These are phyloP conservation scores for Populus tomentosa DNA, from an alignment of 441 rosid species.

Conservation along the genomic window DNA sequence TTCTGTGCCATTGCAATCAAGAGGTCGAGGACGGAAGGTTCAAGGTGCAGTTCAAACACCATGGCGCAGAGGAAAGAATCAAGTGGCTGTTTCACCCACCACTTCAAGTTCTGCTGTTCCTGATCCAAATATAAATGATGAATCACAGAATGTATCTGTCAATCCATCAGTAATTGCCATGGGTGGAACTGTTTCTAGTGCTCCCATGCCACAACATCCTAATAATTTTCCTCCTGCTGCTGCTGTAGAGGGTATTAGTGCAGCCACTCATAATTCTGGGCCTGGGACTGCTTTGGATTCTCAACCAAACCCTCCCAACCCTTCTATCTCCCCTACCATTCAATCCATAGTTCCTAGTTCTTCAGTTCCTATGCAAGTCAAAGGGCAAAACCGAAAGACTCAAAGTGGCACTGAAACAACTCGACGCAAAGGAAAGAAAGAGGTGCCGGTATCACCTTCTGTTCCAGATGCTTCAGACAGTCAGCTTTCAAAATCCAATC, in stretches of 20 bases:
- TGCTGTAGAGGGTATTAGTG: slow-evolving; percentile 27
- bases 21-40: slow-evolving; percentile 60
- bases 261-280: slow-evolving; percentile 25
- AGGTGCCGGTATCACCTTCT: slow-evolving; percentile 29
- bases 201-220: slow-evolving; percentile 22
- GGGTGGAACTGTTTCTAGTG: slow-evolving; percentile 29
- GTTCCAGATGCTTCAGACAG: slow-evolving; percentile 50
- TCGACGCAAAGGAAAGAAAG: slow-evolving; percentile 74
- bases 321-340: slow-evolving; percentile 31
- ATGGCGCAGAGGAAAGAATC: slow-evolving; percentile 69
- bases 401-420: slow-evolving; percentile 53
- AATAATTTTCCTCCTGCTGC: slow-evolving; percentile 10
- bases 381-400: slow-evolving; percentile 50
- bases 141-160: slow-evolving; percentile 23
- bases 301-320: slow-evolving; percentile 24
- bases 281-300: slow-evolving; percentile 33
- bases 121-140: slow-evolving; percentile 32
- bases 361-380: slow-evolving; percentile 33
- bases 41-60: slow-evolving; percentile 51
- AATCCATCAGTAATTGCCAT: slow-evolving; percentile 18
- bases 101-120: slow-evolving; percentile 33
- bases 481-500: slow-evolving; percentile 38
- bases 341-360: slow-evolving; percentile 27
- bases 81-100: slow-evolving; percentile 23
- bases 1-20: slow-evolving; percentile 38